phyloP scores from a whole-genome alignment of 768 basidiomycete species.

The Tylopilus plumbeoviolaceoides region DNA sequence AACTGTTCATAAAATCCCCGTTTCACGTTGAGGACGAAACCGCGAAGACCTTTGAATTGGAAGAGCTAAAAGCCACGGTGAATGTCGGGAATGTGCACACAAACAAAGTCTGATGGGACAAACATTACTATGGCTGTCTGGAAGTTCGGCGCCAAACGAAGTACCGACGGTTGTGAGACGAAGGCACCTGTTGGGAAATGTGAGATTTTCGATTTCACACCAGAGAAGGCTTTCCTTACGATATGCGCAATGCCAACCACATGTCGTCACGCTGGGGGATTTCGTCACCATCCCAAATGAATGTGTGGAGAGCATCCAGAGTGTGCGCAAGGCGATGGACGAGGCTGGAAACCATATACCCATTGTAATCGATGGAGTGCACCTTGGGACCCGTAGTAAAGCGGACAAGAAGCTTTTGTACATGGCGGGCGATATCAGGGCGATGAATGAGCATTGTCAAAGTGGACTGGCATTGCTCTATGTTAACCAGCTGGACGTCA shows the following conservation, averaged over 20 bases:
- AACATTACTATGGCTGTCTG: constrained; percentile 58
- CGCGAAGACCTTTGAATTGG: constrained; percentile 58
- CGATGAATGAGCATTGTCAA: constrained; percentile 57
- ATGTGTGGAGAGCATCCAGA: constrained; percentile 62
- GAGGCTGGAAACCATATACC: constrained; percentile 43
- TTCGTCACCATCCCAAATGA: constrained; percentile 72
- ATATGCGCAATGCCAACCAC: constrained; percentile 70
- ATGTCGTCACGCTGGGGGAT: constrained; percentile 63
- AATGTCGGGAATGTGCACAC: neutral
- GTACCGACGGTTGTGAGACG: constrained; percentile 58
- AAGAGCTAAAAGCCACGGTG: constrained; percentile 47
- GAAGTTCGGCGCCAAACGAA: constrained; percentile 58
- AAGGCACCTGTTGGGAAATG: constrained; percentile 48
- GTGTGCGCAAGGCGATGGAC: constrained; percentile 48
- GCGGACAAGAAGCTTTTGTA: constrained; percentile 52
- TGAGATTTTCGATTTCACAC: neutral
- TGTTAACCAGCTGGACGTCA: constrained; percentile 48
- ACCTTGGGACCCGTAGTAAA: constrained; percentile 31
- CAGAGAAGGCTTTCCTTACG: constrained; percentile 38
- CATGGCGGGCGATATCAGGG: constrained; percentile 62
- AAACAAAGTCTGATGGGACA: constrained; percentile 22
- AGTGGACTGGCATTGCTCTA: constrained; percentile 59
- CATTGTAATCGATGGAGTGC: constrained; percentile 12
- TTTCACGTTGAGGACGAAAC: constrained; percentile 60
- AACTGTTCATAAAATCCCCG: constrained; percentile 56